Base-by-base conservation (phyloP, 2,329 filamentous ascomycete species). In the Pseudogymnoascus sp. region DNA sequence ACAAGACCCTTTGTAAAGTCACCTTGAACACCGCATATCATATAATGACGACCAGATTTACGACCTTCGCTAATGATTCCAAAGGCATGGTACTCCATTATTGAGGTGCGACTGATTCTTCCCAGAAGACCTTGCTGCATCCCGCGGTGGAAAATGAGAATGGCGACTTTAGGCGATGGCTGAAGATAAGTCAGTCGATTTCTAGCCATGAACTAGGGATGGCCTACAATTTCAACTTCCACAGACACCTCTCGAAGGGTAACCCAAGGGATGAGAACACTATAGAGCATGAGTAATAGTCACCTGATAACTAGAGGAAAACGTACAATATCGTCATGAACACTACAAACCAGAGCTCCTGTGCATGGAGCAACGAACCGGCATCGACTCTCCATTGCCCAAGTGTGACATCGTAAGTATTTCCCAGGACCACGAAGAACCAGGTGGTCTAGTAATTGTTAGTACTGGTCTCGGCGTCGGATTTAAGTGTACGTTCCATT, bases 71-170 rank as follows among this genome's bases (percentile, higher is more conserved):
- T 77, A 66, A 77, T 77, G 64, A 76, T 76, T 9, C 76, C 76
- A 62, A 77, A 77, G 9, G 75, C 75, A 59, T 77, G 76, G 67
- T 77, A 77, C 65, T 77, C 76, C 76, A 77, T 77, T 61, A 77
- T 71, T 4, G 75, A 77, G 3, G 75, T 76, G 42, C 75, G 75
- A 67, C 75, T 75, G 69, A 77, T 77, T 33, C 76, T 69, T 6
- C 75, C 75, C 2, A 77, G 71, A 13, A 77, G 75, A 17, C 76
- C 75, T 67, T 77, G 76, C 67, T 77, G 75, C 72, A 77, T 77
- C 29, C 75, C 76, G 33, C 76, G 74, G 9, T 76, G 40, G 68
- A 77, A 77, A 26, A 69, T 69, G 44, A 77, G 71, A 61, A 77
- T 69, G 37, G 75, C 75, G 26, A 77, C 76, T 65, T 75, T 76